Evolutionary conservation across 305 asterid genomes (phyloP).

Genomic region (Fraxinus greggii): DNA sequence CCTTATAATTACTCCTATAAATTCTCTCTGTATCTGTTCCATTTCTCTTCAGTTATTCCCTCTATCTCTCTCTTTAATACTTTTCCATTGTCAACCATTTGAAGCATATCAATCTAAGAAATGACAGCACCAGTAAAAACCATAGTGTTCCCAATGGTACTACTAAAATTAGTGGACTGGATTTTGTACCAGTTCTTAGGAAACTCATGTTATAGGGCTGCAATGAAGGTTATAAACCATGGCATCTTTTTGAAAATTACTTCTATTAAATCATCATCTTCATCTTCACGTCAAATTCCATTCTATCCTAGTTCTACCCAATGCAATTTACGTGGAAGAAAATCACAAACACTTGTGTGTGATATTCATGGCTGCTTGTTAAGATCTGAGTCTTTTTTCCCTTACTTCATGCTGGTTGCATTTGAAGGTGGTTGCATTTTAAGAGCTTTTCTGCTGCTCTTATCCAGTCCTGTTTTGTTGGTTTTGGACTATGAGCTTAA

Average conservation of each 20-base stretch:
- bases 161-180: constrained; percentile 46
- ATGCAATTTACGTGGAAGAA: constrained; percentile 29
- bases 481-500: constrained; percentile 41
- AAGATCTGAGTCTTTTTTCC: constrained; percentile 62
- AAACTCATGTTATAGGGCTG: constrained; percentile 53
- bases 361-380: constrained; percentile 56
- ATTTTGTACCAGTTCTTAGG: constrained; percentile 55
- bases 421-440: constrained; percentile 88
- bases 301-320: constrained; percentile 46
- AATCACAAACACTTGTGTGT: constrained; percentile 51
- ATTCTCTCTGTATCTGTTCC: constrained; percentile 32
- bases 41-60: constrained; percentile 28
- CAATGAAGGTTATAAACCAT: constrained; percentile 47
- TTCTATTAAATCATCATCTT: constrained; percentile 22
- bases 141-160: constrained; percentile 59
- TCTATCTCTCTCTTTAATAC: background rate
- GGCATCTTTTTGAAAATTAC: constrained; percentile 40
- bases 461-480: constrained; percentile 51
- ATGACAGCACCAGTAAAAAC: constrained; percentile 39
- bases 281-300: constrained; percentile 22
- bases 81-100: constrained; percentile 1
- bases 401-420: constrained; percentile 91
- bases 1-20: constrained; percentile 44
- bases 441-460: constrained; percentile 63
- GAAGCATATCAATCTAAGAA: constrained; percentile 5